These are phyloP conservation scores for Smallanthus sonchifolius DNA, from an alignment of 129 eudicot species.

Conservation along the genomic window DNA sequence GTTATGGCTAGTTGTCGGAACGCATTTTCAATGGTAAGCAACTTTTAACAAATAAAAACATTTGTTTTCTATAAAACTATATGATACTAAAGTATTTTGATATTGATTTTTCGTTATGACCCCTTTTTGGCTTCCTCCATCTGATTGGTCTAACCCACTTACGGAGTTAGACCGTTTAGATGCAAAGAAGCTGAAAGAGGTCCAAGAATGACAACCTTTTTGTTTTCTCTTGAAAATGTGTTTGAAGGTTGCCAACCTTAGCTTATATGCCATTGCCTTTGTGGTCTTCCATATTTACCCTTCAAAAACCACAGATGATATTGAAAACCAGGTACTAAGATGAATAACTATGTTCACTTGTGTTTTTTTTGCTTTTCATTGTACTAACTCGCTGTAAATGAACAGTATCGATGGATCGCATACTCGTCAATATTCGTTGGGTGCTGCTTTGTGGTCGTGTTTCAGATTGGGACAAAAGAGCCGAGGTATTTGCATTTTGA, in stretches of 20 bases:
- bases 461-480: constrained; percentile 76
- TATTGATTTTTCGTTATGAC: neutral
- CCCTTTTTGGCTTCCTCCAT: neutral
- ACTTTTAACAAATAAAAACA: neutral
- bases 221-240: neutral
- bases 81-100: neutral
- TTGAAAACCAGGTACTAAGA: constrained; percentile 73
- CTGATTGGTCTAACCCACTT: constrained; percentile 6
- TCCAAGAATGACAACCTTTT: neutral
- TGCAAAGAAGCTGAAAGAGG: neutral
- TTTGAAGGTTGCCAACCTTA: constrained; percentile 79
- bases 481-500: constrained; percentile 53
- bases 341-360: neutral
- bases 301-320: constrained; percentile 36
- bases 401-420: constrained; percentile 92
- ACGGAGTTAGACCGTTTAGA: neutral
- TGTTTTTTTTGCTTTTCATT: constrained; percentile 3
- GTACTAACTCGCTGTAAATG: constrained; percentile 7
- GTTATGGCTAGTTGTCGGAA: constrained; percentile 86
- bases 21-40: constrained; percentile 84
- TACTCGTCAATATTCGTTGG: constrained; percentile 69
- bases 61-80: neutral
- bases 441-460: constrained; percentile 76
- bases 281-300: constrained; percentile 47
- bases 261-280: constrained; percentile 82